Evolutionary conservation across 495 filamentous ascomycete genomes (phyloP), one percentile per base, ranked within the genome.

Genomic region (Penicillium dipodomyicola): DNA sequence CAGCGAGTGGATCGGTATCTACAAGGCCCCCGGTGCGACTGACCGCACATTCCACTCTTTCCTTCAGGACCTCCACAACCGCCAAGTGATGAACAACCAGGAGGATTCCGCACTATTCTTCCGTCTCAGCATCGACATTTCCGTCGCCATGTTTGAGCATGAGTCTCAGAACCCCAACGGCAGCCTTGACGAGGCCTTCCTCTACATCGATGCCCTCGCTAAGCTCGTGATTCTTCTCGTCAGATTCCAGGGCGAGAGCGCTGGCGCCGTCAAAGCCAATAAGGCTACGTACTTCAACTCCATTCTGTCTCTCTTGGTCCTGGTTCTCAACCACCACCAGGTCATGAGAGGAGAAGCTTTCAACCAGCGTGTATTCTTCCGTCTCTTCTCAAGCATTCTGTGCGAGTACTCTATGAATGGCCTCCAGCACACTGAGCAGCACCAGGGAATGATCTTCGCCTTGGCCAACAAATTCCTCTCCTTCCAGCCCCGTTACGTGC

Each of bases 1-100:
- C 67, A 89, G 87, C 10, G 94, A 97, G 68, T 99, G 94, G 94
- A 81, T 91, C 54, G 84, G 86, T 39, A 80, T 97, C 15, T 91
- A 84, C 76, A 84, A 88, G 69, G 87, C 89, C 47, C 79, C 82
- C 10, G 81, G 83, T 58, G 84, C 85, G 0, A 83, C 83, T 11
- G 88, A 91, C 29, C 90, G 87, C 63, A 80, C 87, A 0, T 78
- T 83, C 50, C 72, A 79, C 8, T 83, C 90, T 2, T 99, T 97
- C 72, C 83, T 97, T 37, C 84, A 87, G 48, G 95, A 97, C 68
- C 73, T 97, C 64, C 85, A 92, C 63, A 79, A 87, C 40, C 79
- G 81, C 58, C 78, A 86, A 33, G 77, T 92, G 15, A 80, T 97
- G 62, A 78, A 79, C 48, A 84, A 77, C 59, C 81, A 82, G 61